Evolutionary conservation across 768 basidiomycete species (phyloP).

Genomic region (Termitomyces titanicus): DNA sequence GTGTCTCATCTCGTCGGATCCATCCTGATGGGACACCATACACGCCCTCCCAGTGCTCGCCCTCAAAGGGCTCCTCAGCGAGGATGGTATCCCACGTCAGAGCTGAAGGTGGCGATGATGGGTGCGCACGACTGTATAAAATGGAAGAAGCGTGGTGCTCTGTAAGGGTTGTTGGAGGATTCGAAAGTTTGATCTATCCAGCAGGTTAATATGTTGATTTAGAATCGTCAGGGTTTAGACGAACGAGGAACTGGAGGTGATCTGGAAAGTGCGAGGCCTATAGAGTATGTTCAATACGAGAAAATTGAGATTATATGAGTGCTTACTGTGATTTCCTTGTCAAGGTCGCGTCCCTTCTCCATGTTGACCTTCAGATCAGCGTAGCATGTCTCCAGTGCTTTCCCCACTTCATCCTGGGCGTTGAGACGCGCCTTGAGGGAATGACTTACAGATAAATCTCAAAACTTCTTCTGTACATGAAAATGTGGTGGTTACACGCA

Average conservation of each 20-base stretch:
- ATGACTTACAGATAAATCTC: slow-evolving; percentile 34
- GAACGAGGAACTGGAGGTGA: slow-evolving; percentile 71
- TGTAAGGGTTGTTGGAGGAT: slow-evolving; percentile 46
- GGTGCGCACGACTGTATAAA: slow-evolving; percentile 44
- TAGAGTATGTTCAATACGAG: neutral
- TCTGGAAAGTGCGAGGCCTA: slow-evolving; percentile 62
- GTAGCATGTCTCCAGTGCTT: slow-evolving; percentile 56
- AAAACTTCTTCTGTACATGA: neutral
- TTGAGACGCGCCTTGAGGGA: slow-evolving; percentile 69
- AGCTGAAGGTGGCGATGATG: slow-evolving; percentile 32
- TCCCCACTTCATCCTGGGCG: slow-evolving; percentile 55
- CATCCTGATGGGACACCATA: slow-evolving; percentile 49
- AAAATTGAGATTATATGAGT: neutral
- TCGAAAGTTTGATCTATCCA: slow-evolving; percentile 52
- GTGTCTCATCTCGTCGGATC: slow-evolving; percentile 30
- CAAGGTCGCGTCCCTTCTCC: slow-evolving; percentile 52
- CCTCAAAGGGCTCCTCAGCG: slow-evolving; percentile 80
- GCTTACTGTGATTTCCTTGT: slow-evolving; percentile 62
- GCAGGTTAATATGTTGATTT: neutral
- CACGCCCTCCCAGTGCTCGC: slow-evolving; percentile 82
- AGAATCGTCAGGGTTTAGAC: slow-evolving; percentile 12
- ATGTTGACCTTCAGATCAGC: slow-evolving; percentile 47
- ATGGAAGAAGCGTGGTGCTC: slow-evolving; percentile 51
- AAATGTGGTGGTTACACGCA: slow-evolving; percentile 25
- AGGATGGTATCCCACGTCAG: slow-evolving; percentile 81